Base-by-base conservation (phyloP, 306 rosid species). In the Vicia villosa region DNA sequence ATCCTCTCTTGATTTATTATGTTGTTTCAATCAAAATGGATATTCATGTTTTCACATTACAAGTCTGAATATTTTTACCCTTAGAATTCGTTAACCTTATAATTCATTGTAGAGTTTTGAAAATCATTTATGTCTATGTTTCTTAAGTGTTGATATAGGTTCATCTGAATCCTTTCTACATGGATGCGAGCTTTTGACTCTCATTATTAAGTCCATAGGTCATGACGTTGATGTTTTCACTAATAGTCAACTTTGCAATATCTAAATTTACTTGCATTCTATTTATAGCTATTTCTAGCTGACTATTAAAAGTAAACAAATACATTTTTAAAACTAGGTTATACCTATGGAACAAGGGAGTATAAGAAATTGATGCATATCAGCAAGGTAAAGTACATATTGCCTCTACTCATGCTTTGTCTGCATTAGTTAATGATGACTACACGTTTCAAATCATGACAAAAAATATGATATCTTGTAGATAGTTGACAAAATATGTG, bases 161-260 rank as follows among this genome's bases (percentile, higher is more conserved):
- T 84, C 96, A 68, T 75, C 92, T 0, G 98, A 94, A 78, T 83
- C 90, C 56, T 94, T 88, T 81, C 69, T 94, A 65, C 97, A 14
- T 37, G 94, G 91, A 80, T 96, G 97, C n/a, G 89, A 87, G 82
- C 90, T 88, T 49, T 96, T 95, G 32, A 82, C 90, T 57, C 90
- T 94, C 77, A 84, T 94, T 75, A 87, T 94, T 79, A 87, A 88
- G 82, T 94, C 98, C 82, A 81, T 83, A 2, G 96, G 98, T 50
- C 98, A 94, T 72, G 96, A 97, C 22, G 94, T 94, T 66, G 97
- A 90, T 71, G 77, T 88, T 75, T 94, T 94, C 67, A 73, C 88
- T 68, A 94, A 94, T 22, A 96, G 97, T 69, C 81, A 84, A 80
- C 94, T 94, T 78, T 79, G 94, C 63, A 94, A 97, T 94, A 74